Evolutionary conservation across 208 protist species (phyloP).

Genomic region (Spongospora subterranea): DNA sequence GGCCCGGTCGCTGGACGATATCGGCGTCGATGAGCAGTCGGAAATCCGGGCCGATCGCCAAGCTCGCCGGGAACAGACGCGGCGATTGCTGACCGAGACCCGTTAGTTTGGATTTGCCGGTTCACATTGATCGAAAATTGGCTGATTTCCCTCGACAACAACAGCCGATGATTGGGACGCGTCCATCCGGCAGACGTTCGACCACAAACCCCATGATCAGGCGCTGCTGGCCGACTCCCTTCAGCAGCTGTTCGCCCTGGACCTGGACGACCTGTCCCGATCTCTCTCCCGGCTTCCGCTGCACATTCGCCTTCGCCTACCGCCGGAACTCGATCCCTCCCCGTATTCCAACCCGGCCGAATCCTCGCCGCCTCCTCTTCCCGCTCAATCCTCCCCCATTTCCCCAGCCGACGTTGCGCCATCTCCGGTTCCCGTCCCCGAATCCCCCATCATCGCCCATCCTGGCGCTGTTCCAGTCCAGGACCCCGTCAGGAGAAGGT

Average conservation of each 20-base stretch:
- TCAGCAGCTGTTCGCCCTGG: conserved; percentile 17
- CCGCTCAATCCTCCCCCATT: too few species aligned
- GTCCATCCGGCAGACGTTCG: background rate
- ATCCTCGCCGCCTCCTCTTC: background rate
- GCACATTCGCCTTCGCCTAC: background rate
- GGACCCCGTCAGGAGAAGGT: too few species aligned
- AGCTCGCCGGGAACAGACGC: background rate
- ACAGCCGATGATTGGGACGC: conserved; percentile 28
- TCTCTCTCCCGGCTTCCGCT: background rate
- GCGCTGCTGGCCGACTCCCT: conserved; percentile 1
- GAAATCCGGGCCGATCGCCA: background rate
- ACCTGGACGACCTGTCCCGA: background rate
- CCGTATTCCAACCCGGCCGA: too few species aligned
- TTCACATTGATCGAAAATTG: conserved; percentile 12
- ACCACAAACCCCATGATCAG: conserved; percentile 7
- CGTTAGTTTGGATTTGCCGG: background rate
- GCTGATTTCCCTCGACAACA: too few species aligned
- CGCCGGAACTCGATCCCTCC: too few species aligned
- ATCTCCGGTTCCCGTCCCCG: too few species aligned
- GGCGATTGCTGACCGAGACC: background rate
- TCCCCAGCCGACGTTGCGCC: too few species aligned
- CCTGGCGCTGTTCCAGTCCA: too few species aligned
- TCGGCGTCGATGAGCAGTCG: background rate
- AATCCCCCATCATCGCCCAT: too few species aligned
- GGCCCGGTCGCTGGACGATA: background rate